These are phyloP conservation scores for Acacia acuminata DNA, from an alignment of 306 rosid genomes.

Conservation along the genomic window DNA sequence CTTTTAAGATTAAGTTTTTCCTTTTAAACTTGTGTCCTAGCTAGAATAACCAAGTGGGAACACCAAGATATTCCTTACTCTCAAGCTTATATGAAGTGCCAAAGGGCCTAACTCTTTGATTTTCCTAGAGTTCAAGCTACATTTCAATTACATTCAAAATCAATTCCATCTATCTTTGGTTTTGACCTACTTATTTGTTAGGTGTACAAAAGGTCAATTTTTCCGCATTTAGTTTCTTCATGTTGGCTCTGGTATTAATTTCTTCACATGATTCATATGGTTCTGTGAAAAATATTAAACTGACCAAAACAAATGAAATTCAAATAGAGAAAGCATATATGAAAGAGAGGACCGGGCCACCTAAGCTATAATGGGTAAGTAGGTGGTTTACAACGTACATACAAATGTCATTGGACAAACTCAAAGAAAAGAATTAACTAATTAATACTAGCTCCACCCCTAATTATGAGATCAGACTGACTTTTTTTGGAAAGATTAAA, in stretches of 20 bases:
- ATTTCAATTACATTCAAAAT: conserved; percentile 29
- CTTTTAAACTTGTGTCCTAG: too few relatives aligned
- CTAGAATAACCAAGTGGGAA: conserved; percentile 37
- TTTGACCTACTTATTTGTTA: conserved; percentile 29
- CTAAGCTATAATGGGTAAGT: not conserved
- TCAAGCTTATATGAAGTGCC: conserved; percentile 39
- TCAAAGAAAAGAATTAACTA: not conserved
- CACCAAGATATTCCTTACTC: conserved; percentile 31
- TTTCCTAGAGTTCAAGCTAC: conserved; percentile 30
- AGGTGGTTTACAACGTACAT: not conserved
- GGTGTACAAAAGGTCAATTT: conserved; percentile 24
- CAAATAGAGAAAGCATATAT: not conserved
- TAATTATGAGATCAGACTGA: too few relatives aligned
- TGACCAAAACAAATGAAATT: not conserved
- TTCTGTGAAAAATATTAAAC: not conserved
- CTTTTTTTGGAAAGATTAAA: too few relatives aligned
- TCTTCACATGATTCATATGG: not conserved
- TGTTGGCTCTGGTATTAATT: not conserved
- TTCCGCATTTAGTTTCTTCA: not conserved
- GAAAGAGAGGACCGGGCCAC: not conserved
- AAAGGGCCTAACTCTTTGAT: conserved; percentile 50
- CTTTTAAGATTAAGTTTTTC: too few relatives aligned
- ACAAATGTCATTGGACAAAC: not conserved
- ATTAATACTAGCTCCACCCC: too few relatives aligned
- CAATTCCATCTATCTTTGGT: conserved; percentile 26